A percentile compares a stretch with the other conserved stretches of the same genome.
Evolutionary conservation across 768 basidiomycete genomes (phyloP).

Genomic region (Lactifluus subvellereus): DNA sequence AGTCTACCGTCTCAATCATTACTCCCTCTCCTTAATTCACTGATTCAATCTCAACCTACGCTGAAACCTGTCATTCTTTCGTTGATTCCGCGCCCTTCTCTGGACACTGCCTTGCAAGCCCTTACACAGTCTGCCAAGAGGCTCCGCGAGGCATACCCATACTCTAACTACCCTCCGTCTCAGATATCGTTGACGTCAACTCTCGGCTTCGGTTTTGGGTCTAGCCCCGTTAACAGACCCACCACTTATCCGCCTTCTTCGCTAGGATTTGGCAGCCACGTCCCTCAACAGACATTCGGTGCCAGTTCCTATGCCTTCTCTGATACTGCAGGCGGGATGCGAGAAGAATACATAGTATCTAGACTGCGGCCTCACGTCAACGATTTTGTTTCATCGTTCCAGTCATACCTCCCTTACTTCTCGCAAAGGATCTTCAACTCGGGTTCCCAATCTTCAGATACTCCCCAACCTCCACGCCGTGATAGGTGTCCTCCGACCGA

Average conservation of each 20-base stretch:
- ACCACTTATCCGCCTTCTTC: slow-evolving; percentile 15
- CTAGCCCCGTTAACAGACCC: slow-evolving; percentile 21
- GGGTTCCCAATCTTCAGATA: slow-evolving; percentile 27
- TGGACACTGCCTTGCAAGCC: slow-evolving; percentile 67
- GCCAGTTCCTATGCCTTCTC: slow-evolving; percentile 12
- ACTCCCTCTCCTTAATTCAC: slow-evolving; percentile 62
- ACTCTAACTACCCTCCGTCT: slow-evolving; percentile 48
- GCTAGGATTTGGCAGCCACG: slow-evolving; percentile 28
- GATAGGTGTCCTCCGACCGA: slow-evolving; percentile 69
- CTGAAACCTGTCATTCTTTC: slow-evolving; percentile 67
- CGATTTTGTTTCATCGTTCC: slow-evolving; percentile 71
- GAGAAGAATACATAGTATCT: slow-evolving; percentile 72
- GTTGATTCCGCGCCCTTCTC: slow-evolving; percentile 78
- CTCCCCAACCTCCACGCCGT: slow-evolving; percentile 47
- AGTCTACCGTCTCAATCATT: slow-evolving; percentile 73
- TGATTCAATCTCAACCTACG: slow-evolving; percentile 61
- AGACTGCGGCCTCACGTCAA: slow-evolving; percentile 68
- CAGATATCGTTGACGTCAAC: slow-evolving; percentile 31
- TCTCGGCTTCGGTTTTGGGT: slow-evolving; percentile 32
- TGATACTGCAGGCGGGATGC: slow-evolving; percentile 47
- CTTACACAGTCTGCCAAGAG: slow-evolving; percentile 63
- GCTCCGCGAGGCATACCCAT: slow-evolving; percentile 78
- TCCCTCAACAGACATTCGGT: slow-evolving; percentile 22
- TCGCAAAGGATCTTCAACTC: slow-evolving; percentile 41
- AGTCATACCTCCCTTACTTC: slow-evolving; percentile 84